Evolutionary conservation across 768 basidiomycete species (phyloP).

Genomic region (Cystofilobasidium macerans): DNA sequence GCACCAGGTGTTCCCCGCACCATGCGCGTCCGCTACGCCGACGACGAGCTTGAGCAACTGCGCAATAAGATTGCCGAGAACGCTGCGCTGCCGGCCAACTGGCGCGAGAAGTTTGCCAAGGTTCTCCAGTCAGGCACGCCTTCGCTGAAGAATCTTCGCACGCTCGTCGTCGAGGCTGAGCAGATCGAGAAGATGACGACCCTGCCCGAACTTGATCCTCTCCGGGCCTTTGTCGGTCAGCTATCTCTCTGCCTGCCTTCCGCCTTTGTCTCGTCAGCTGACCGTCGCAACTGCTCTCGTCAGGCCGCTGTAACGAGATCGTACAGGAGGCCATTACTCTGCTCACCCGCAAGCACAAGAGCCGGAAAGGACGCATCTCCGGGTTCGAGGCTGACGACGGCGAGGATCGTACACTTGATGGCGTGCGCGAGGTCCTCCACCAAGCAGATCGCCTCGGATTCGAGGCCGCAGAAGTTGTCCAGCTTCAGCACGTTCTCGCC

Average conservation of each 20-base stretch:
- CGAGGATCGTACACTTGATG: slow-evolving; percentile 47
- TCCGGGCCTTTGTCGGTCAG: slow-evolving; percentile 68
- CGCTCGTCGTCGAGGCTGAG: slow-evolving; percentile 78
- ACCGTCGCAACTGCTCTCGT: no score
- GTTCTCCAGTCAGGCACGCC: slow-evolving; percentile 40
- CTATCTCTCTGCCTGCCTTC: background rate
- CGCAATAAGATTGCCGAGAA: slow-evolving; percentile 56
- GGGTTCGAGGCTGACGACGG: slow-evolving; percentile 41
- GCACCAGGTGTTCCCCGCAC: slow-evolving; percentile 45
- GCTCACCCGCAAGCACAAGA: slow-evolving; percentile 14
- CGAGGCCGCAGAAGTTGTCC: slow-evolving; percentile 61
- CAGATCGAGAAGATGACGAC: slow-evolving; percentile 54
- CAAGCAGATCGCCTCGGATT: slow-evolving; percentile 74
- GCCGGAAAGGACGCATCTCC: slow-evolving; percentile 23
- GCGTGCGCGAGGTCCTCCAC: slow-evolving; percentile 55
- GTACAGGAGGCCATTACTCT: slow-evolving; percentile 28
- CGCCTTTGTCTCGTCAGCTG: slow-evolving; percentile 27
- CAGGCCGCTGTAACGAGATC: slow-evolving; percentile 27
- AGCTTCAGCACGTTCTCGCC: slow-evolving; percentile 31
- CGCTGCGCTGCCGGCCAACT: slow-evolving; percentile 60
- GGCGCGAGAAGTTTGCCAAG: slow-evolving; percentile 60
- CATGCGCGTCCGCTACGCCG: slow-evolving; percentile 69
- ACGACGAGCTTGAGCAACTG: slow-evolving; percentile 61
- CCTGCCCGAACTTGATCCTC: slow-evolving; percentile 56
- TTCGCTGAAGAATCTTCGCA: slow-evolving; percentile 44